These are phyloP conservation scores for Hortaea sp. DNA, from an alignment of 2,329 filamentous ascomycete genomes.

Conservation along the genomic window DNA sequence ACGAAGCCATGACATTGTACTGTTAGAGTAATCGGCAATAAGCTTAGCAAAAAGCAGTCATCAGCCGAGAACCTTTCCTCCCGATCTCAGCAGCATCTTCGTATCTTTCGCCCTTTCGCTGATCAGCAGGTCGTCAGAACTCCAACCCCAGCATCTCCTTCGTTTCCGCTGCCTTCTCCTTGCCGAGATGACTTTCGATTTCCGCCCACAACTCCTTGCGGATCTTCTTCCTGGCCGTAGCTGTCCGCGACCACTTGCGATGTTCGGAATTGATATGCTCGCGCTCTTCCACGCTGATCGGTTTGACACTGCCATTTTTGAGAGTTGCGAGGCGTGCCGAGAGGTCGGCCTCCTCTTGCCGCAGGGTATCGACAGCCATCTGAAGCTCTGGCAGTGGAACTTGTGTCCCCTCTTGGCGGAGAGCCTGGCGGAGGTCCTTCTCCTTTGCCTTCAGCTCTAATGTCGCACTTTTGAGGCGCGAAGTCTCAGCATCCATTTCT, in stretches of 20 bases:
- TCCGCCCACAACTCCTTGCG: slow-evolving; percentile 41
- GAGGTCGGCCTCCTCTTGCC: slow-evolving; percentile 35
- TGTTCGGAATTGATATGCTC: slow-evolving; percentile 37
- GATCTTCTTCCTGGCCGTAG: slow-evolving; percentile 37
- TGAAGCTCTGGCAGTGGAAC: slow-evolving; percentile 44
- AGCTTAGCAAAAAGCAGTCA: no score
- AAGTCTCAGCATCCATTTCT: slow-evolving; percentile 40
- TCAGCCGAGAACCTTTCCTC: no score
- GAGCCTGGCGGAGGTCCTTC: slow-evolving; percentile 39
- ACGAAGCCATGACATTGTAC: no score
- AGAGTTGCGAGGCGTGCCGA: slow-evolving; percentile 31
- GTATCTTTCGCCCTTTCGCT: no score
- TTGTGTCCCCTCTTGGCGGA: slow-evolving; percentile 37
- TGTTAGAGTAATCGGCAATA: no score
- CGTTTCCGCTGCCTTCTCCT: slow-evolving; percentile 31
- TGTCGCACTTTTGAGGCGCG: slow-evolving; percentile 36
- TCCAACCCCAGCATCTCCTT: slow-evolving; percentile 29
- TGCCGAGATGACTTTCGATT: slow-evolving; percentile 39
- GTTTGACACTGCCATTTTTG: slow-evolving; percentile 32
- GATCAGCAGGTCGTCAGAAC: slow-evolving; percentile 5
- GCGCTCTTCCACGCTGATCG: slow-evolving; percentile 40
- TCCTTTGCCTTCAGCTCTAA: slow-evolving; percentile 35
- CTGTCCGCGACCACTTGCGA: slow-evolving; percentile 32
- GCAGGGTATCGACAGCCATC: slow-evolving; percentile 32
- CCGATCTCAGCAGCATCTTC: no score